Conservation (phyloP, 352 stramenopile genomes). For the Peronosclerospora sorghi region DNA sequence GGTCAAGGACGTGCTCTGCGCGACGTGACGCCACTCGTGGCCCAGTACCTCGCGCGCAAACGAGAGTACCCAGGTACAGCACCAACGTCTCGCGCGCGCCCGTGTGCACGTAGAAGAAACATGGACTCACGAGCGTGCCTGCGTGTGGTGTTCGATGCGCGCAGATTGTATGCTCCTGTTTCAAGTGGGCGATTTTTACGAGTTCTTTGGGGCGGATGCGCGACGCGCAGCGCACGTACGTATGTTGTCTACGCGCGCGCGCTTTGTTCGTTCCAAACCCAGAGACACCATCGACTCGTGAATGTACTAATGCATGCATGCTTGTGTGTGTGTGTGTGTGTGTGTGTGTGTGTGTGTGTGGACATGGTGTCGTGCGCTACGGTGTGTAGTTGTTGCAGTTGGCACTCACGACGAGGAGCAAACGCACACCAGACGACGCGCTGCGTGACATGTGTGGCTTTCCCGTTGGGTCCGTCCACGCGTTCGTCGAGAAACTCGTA, state of each 20-base stretch:
- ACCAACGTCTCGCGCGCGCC: background rate
- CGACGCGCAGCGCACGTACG: slow-evolving; percentile 51
- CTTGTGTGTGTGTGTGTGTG: background rate
- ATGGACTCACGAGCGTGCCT: no score
- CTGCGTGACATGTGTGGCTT: slow-evolving; percentile 75
- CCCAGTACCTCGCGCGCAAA: slow-evolving; percentile 65
- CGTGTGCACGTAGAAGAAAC: no score
- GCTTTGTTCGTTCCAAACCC: no score
- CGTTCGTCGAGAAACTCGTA: slow-evolving; percentile 76
- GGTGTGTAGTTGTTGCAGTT: slow-evolving; percentile 51
- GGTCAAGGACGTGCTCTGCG: no score
- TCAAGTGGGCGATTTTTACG: slow-evolving; percentile 79
- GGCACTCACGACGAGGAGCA: slow-evolving; percentile 55
- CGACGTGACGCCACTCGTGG: slow-evolving; percentile 51
- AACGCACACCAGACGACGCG: slow-evolving; percentile 36
- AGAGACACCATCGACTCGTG: no score
- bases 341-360: background rate
- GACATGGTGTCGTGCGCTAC: background rate
- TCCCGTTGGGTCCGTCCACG: slow-evolving; percentile 53
- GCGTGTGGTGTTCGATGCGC: background rate
- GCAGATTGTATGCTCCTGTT: slow-evolving; percentile 75
- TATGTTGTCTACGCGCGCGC: no score
- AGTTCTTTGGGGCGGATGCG: slow-evolving; percentile 74
- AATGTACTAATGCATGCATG: background rate
- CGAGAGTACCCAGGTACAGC: slow-evolving; percentile 52